phyloP scores from a whole-genome alignment of 2,329 filamentous ascomycete species.

The Cryphonectria naterciae region DNA sequence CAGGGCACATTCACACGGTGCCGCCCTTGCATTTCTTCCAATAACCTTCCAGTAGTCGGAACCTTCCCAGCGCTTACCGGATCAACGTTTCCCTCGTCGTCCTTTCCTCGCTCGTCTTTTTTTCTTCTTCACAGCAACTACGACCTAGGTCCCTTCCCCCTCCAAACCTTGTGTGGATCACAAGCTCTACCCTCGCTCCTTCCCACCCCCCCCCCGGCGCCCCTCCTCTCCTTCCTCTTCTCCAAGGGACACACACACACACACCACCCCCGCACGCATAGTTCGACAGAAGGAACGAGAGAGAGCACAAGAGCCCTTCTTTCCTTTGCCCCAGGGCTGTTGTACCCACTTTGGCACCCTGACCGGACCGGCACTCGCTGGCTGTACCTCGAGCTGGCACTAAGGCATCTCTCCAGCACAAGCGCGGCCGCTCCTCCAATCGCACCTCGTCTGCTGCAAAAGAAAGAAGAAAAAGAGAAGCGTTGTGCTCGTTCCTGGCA shows the following conservation, averaged over 20 bases:
- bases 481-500: conserved; percentile 11
- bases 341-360: neutral
- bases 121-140: neutral
- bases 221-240: neutral
- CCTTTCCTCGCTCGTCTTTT: neutral
- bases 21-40: neutral
- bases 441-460: conserved; percentile 10
- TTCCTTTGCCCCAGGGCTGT: neutral
- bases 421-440: conserved; percentile 26
- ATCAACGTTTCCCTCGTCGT: neutral
- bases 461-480: neutral
- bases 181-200: neutral
- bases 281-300: neutral
- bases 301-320: neutral
- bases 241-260: neutral
- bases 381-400: conserved; percentile 29
- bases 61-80: conserved; percentile 13
- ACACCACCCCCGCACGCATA: neutral
- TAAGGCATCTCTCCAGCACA: conserved; percentile 30
- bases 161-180: neutral
- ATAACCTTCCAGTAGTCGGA: conserved; percentile 8
- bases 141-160: neutral
- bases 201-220: too few species aligned
- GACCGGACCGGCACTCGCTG: conserved; percentile 16
- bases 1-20: neutral